Evolutionary conservation across 257 asterid species (phyloP).

Genomic region (Solanum pinnatisectum): DNA sequence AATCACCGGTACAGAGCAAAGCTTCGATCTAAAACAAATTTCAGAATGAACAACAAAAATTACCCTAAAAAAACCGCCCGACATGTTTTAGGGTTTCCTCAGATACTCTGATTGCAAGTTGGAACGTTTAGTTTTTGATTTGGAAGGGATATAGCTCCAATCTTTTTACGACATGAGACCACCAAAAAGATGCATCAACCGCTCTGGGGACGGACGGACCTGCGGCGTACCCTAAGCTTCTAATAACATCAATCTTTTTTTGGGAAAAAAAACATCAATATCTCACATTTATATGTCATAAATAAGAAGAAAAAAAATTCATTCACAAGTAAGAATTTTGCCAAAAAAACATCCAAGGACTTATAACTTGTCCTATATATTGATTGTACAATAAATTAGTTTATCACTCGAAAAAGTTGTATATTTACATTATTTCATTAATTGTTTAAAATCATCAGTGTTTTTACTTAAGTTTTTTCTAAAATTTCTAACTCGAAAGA

Average conservation of each 20-base stretch:
- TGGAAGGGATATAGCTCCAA: not conserved
- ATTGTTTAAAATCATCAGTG: too few relatives aligned
- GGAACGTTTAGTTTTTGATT: not conserved
- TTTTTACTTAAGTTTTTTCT: too few relatives aligned
- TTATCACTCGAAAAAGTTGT: not conserved
- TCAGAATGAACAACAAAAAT: not conserved
- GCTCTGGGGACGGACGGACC: not conserved
- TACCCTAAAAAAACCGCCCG: conserved; percentile 97
- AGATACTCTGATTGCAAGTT: not conserved
- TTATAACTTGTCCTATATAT: not conserved
- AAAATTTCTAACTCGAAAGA: too few relatives aligned
- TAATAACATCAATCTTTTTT: not conserved
- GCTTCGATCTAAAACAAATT: not conserved
- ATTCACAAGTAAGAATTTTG: not conserved
- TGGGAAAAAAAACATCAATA: not conserved
- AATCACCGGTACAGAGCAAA: too few relatives aligned
- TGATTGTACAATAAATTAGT: not conserved
- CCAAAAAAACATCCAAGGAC: not conserved
- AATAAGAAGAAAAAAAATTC: too few relatives aligned
- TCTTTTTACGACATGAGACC: not conserved
- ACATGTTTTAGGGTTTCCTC: conserved; percentile 72
- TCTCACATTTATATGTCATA: not conserved
- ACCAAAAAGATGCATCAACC: not conserved
- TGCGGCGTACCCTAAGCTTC: not conserved
- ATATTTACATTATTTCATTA: not conserved